Conservation (phyloP, 2,329 filamentous ascomycete genomes). For the Whalleya microplaca region DNA sequence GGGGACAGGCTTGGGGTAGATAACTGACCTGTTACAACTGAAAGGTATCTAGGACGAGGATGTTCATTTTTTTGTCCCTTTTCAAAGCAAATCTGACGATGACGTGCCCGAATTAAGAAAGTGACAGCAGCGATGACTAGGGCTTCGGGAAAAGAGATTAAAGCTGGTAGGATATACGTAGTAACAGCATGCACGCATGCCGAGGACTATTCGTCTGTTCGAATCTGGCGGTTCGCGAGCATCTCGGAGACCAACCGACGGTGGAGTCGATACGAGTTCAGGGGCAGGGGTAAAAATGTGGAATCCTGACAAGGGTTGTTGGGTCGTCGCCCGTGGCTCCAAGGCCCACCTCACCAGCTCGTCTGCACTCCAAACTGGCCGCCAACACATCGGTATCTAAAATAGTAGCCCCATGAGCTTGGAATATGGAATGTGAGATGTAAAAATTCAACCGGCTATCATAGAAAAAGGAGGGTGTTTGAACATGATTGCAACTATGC, state of each 20-base stretch:
- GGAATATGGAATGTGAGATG: not conserved
- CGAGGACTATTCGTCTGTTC: conserved; percentile 4
- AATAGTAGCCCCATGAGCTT: not conserved
- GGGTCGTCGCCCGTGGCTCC: not conserved
- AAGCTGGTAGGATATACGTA: conserved; percentile 7
- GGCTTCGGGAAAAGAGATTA: not conserved
- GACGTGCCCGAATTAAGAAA: conserved; percentile 23
- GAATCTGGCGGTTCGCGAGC: conserved; percentile 7
- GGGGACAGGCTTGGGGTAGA: not conserved
- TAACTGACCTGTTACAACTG: not conserved
- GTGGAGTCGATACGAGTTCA: conserved; percentile 30
- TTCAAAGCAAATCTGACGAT: conserved; percentile 3
- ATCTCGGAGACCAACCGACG: conserved; percentile 20
- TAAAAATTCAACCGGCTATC: not conserved
- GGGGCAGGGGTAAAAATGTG: conserved; percentile 16
- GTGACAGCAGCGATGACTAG: conserved; percentile 20
- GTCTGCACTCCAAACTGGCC: not conserved
- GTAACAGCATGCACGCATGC: conserved; percentile 11
- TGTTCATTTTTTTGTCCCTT: not conserved
- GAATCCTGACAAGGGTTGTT: conserved; percentile 17
- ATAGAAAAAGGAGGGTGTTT: not conserved
- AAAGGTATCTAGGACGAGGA: not conserved
- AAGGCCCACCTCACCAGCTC: not conserved
- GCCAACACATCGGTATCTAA: not conserved
- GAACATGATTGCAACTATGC: not conserved